Base-by-base conservation (phyloP, 2,329 filamentous ascomycete genomes). In the Bipolaris zeicola region DNA sequence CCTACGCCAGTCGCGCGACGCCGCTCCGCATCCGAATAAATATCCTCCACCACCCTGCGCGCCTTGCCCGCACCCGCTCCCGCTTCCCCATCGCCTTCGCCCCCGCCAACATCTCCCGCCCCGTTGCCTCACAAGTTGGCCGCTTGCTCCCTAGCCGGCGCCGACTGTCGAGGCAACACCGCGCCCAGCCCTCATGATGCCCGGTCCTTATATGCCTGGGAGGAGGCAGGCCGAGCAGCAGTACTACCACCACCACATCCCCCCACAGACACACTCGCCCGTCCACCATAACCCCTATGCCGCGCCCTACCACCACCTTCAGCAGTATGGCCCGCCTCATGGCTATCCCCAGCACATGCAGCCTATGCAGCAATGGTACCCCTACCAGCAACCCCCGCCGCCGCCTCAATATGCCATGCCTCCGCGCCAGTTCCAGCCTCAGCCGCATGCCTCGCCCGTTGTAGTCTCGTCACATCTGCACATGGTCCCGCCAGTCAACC, bases 111-210 rank as follows among this genome's bases (percentile, higher is more conserved):
- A 14, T 41, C 55, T 46, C 57, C 22, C 37, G 41, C 48, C 55
- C 60, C 61, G 71, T 75, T 74, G 72, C 74, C 74, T 74, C 73
- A 69, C 73, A 70, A 51, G 67, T 73, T 73, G 71, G 73, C 62
- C 66, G 74, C 70, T 69, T 58, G 70, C 68, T 75, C 70, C 63
- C 63, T 57, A 66, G 63, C 73, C 73, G 60, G 73, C 72, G 72
- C 66, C 69, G 65, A 68, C 74, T 72, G 73, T 75, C 63, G 72
- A 71, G 73, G 74, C 74, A 73, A 71, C 73, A 69, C 56, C 64
- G 61, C 62, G 55, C 58, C 83, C 85, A 79, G 84, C 85, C 86
- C 87, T 85, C 85, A 90, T 84, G 87, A 91, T 91, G 88, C 75
- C 76, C 85, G 88, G 88, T 83, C 86, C 87, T 55, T 73, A 78